A percentile compares a stretch with the other conserved stretches of the same genome.
phyloP scores from a whole-genome alignment of 352 stramenopile genomes.

The Peronospora farinosa region DNA sequence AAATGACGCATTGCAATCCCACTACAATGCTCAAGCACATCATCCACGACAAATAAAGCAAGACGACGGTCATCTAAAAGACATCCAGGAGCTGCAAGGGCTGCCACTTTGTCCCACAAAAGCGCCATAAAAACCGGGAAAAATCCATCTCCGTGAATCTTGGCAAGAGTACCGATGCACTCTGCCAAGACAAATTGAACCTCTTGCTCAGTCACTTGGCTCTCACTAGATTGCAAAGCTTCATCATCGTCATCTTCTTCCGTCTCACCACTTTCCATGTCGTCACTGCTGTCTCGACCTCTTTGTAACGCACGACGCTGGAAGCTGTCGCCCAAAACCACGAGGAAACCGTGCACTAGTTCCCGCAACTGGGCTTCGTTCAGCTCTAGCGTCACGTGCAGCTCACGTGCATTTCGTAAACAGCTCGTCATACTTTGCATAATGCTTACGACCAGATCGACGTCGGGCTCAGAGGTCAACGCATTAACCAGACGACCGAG shows the following conservation, averaged over 20 bases:
- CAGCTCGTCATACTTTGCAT: conserved; percentile 84
- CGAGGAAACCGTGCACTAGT: conserved; percentile 62
- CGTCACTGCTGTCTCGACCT: conserved; percentile 16
- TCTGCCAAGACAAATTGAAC: conserved; percentile 78
- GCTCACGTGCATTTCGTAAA: conserved; percentile 38
- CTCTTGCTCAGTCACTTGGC: conserved; percentile 48
- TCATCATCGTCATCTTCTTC: conserved; percentile 46
- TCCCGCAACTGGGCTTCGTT: conserved; percentile 73
- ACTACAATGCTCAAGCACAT: conserved; percentile 77
- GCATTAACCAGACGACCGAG: conserved; percentile 70
- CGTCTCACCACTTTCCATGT: conserved; percentile 27
- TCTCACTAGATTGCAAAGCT: conserved; percentile 38
- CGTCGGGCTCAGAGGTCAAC: conserved; percentile 71
- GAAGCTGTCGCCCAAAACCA: conserved; percentile 77
- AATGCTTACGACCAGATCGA: conserved; percentile 80
- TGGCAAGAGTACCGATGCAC: conserved; percentile 65
- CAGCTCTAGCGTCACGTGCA: conserved; percentile 40
- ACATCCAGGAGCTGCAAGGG: conserved; percentile 58
- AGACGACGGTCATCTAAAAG: conserved; percentile 73
- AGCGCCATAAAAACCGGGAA: conserved; percentile 72
- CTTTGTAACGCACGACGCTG: conserved; percentile 62
- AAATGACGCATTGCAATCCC: conserved; percentile 39
- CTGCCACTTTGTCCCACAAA: conserved; percentile 72
- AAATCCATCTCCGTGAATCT: conserved; percentile 56
- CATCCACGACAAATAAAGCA: conserved; percentile 83